Percentiles rank a stretch among this genome's conserved stretches.
phyloP scores from a whole-genome alignment of 2,329 filamentous ascomycete species.

The Fusarium sp. region DNA sequence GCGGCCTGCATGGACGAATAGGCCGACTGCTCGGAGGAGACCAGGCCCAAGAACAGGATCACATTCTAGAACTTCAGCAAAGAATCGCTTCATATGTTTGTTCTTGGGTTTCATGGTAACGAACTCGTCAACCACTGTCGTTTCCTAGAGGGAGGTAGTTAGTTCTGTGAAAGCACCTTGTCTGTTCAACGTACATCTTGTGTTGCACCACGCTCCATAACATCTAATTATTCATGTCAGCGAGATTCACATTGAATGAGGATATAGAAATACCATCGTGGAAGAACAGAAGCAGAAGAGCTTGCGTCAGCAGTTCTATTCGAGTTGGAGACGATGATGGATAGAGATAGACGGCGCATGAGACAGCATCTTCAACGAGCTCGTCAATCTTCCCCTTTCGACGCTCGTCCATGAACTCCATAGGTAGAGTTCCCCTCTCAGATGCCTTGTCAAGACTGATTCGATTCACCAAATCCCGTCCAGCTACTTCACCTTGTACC shows the following conservation, averaged over 20 bases:
- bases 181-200: not conserved
- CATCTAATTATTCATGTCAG: slow-evolving; percentile 1
- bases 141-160: not conserved
- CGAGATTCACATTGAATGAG: accelerated
- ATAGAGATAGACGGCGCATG: slow-evolving; percentile 19
- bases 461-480: slow-evolving; percentile 1
- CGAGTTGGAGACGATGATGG: slow-evolving; percentile 11
- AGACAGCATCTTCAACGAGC: slow-evolving; percentile 22
- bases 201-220: slow-evolving; percentile 23
- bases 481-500: slow-evolving; percentile 1
- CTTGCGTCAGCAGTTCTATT: slow-evolving; percentile 18
- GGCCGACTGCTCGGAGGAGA: not conserved
- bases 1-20: slow-evolving; percentile 17
- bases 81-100: slow-evolving; percentile 10
- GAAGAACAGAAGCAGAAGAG: slow-evolving; percentile 16
- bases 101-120: slow-evolving; percentile 18
- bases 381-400: slow-evolving; percentile 25
- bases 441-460: slow-evolving; percentile 20
- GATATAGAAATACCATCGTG: slow-evolving; percentile 9
- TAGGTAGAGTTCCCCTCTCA: slow-evolving; percentile 5
- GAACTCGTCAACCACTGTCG: slow-evolving; percentile 19
- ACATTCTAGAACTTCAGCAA: not conserved
- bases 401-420: slow-evolving; percentile 21
- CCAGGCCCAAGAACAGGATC: slow-evolving; percentile 17
- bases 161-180: not conserved